phyloP scores from a whole-genome alignment of 805 yeast genomes.

The Metschnikowia orientalis region DNA sequence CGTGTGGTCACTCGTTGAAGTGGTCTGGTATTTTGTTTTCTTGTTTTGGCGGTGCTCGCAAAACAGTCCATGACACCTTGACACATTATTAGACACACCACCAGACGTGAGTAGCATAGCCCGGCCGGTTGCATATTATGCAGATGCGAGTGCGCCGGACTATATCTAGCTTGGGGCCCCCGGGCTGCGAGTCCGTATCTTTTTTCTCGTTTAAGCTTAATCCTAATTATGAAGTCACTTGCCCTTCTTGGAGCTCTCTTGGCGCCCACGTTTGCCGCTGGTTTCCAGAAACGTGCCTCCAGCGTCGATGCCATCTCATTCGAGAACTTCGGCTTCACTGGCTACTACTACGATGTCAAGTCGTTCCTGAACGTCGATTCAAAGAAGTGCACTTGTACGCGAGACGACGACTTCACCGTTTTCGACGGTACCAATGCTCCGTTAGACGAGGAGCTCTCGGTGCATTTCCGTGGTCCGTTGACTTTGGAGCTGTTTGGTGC shows the following conservation, averaged over 20 bases:
- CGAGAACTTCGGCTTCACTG: slow-evolving; percentile 52
- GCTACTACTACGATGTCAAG: slow-evolving; percentile 47
- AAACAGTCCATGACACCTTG: too few species aligned
- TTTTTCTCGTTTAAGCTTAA: background rate
- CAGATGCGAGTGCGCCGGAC: too few species aligned
- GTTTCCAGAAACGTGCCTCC: slow-evolving; percentile 3
- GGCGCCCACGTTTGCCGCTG: slow-evolving; percentile 6
- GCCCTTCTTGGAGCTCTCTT: slow-evolving; percentile 4
- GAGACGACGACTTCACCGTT: slow-evolving; percentile 30
- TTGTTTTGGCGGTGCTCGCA: too few species aligned
- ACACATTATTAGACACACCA: too few species aligned
- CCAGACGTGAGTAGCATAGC: too few species aligned
- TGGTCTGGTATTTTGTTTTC: too few species aligned
- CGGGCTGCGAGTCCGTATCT: background rate
- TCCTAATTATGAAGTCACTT: slow-evolving; percentile 1
- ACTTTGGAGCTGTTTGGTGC: slow-evolving; percentile 56
- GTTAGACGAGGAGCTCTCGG: slow-evolving; percentile 62
- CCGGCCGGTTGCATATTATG: too few species aligned
- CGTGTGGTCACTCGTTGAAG: too few species aligned
- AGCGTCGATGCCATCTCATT: slow-evolving; percentile 42
- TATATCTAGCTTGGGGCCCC: slow-evolving; percentile 1
- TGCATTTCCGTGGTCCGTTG: slow-evolving; percentile 77
- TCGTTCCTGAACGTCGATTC: slow-evolving; percentile 37
- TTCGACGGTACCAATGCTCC: slow-evolving; percentile 65
- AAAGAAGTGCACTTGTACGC: slow-evolving; percentile 46